Base-by-base conservation (phyloP, 2,329 filamentous ascomycete genomes). In the Beauveria asiatica region DNA sequence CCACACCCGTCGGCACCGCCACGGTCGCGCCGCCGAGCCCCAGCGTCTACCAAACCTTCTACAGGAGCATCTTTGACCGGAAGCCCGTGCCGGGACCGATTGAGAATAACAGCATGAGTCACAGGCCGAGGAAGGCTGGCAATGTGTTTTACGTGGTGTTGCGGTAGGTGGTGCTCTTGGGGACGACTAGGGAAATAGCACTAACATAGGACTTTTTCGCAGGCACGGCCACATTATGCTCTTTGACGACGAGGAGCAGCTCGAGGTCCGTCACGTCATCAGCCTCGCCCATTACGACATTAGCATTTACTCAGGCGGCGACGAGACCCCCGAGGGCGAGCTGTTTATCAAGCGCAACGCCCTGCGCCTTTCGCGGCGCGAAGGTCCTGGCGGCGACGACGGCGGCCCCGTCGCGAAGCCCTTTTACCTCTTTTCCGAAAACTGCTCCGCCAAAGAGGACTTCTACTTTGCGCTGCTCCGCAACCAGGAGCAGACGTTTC, bases 1-100 rank as follows among this genome's bases (percentile, higher is more conserved):
- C 86, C 37, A 93, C 90, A 0, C 90, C 92, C 6, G 83, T 90
- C 13, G 91, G 90, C 19, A 86, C 88, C 60, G 75, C 83, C 57
- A 87, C 89, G 17, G 85, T 94, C 49, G 84, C 87, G 39, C 80
- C 88, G 46, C 88, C 92, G 60, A 96, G 91, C 69, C 92, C 89
- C 60, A 97, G 93, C 72, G 93, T 99, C 42, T 97, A 97, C 74
- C 94, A 97, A 80, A 89, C 89, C 72, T 97, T 99, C 91, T 99
- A 99, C 75, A 82, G 92, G 70, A 96, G 89, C 72, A 88, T 99
- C 63, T 97, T 99, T 71, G 92, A 96, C 67, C 84, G 93, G 68
- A 92, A 88, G 68, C 79, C 76, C 41, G 66, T 69, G 9, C 66
- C 76, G 2, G 73, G 74, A 1, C 77, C 80, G 2, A 65, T 82